Base-by-base conservation (phyloP, 176 grass and related monocot genomes). In the Metroxylon sagu region DNA sequence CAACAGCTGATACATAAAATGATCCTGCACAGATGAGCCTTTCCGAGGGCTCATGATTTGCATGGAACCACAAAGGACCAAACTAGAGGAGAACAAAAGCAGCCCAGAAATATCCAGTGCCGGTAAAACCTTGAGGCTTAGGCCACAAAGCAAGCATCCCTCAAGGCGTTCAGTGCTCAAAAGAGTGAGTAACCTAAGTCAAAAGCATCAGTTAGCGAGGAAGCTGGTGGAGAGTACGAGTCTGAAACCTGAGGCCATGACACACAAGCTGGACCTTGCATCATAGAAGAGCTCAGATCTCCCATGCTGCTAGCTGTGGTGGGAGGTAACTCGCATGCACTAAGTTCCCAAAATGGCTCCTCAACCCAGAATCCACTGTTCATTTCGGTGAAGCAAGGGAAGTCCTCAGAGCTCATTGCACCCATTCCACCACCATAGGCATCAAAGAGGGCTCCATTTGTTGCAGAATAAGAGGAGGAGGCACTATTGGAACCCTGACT, bases 161-260 rank as follows among this genome's bases (percentile, higher is more conserved):
- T 55, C 53, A 55, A 19, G 53, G 18, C 10, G 3, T 6, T 55
- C n/a, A 55, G 53, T 55, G 18, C 53, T 55, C 53, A 60, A 60
- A 60, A 43, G 16, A 60, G 58, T 29, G 58, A 60, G 26, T 60
- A 60, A 17, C 58, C 58, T 6, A 60, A 29, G 16, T 60, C 58
- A 35, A 35, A 29, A n/a, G n/a, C 58, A 60, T 60, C 58, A 35
- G 14, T 60, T 3, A 60, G 17, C 18, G 27, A 35, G 16, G 26
- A 29, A 29, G 6, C 57, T 35, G 57, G 7, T 29, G 58, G 58
- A 16, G 16, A 29, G 57, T 28, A 60, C 17, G 58, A n/a, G 28
- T 30, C 58, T 10, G 28, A 60, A 60, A 28, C 58, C 25, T 60
- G 58, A 60, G 58, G 58, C 15, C 30, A 6, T 60, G 58, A 31